These are phyloP conservation scores for Arxiozyma heterogenica DNA, from an alignment of 1,139 yeast species.

Conservation along the genomic window DNA sequence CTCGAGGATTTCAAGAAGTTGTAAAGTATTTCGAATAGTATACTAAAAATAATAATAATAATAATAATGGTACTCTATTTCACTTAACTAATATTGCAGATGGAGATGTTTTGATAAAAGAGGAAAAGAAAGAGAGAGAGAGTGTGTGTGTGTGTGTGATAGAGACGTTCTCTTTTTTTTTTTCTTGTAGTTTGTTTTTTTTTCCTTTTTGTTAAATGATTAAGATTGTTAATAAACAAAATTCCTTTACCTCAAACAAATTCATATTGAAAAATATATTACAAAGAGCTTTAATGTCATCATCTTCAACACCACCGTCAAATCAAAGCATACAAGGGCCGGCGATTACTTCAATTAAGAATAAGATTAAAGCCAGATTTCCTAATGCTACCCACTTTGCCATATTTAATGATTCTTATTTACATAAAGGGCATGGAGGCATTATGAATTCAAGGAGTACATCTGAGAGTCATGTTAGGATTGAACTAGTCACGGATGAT, in stretches of 20 bases:
- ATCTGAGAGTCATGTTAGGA: constrained; percentile 76
- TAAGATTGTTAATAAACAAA: not conserved
- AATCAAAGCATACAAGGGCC: constrained; percentile 37
- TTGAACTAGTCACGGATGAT: constrained; percentile 48
- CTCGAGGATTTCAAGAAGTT: not conserved
- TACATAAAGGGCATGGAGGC: constrained; percentile 85
- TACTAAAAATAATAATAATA: too few species aligned
- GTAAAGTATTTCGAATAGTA: too few species aligned
- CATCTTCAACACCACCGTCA: not conserved
- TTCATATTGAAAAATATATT: not conserved
- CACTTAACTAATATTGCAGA: not conserved
- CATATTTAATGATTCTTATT: constrained; percentile 72
- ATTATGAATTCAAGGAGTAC: constrained; percentile 62
- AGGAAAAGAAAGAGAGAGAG: not conserved
- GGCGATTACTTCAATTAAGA: constrained; percentile 41
- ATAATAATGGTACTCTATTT: too few species aligned
- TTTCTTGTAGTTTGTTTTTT: too few species aligned
- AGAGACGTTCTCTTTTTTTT: too few species aligned
- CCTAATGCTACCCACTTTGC: constrained; percentile 43
- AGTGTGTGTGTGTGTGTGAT: too few species aligned
- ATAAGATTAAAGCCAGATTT: constrained; percentile 40
- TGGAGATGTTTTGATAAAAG: not conserved
- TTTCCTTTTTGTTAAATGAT: not conserved
- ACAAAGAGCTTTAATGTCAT: not conserved
- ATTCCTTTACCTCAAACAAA: not conserved